phyloP scores from a whole-genome alignment of 306 rosid genomes.

The Malus orientalis region DNA sequence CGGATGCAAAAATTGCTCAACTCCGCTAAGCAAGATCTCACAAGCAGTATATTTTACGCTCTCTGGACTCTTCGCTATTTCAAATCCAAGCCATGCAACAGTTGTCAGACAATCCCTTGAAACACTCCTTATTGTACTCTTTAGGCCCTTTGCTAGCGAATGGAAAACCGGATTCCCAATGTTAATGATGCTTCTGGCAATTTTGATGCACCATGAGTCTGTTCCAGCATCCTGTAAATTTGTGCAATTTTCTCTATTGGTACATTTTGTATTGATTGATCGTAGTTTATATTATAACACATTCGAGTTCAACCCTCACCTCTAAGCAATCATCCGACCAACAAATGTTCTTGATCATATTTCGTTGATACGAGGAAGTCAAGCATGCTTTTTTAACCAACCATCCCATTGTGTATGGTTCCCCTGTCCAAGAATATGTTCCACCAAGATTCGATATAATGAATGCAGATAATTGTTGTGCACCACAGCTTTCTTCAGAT shows the following conservation, averaged over 20 bases:
- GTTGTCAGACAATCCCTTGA: slow-evolving; percentile 56
- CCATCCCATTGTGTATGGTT: slow-evolving; percentile 75
- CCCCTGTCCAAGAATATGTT: slow-evolving; percentile 69
- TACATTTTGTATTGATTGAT: not conserved
- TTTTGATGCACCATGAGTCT: slow-evolving; percentile 65
- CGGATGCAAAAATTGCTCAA: slow-evolving; percentile 66
- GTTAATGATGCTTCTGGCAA: slow-evolving; percentile 42
- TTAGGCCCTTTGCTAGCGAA: slow-evolving; percentile 54
- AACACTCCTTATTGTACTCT: slow-evolving; percentile 47
- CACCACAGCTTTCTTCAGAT: slow-evolving; percentile 44
- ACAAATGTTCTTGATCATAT: slow-evolving; percentile 50
- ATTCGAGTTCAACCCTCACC: slow-evolving; percentile 25
- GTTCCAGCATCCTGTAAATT: slow-evolving; percentile 54
- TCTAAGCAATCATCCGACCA: slow-evolving; percentile 62
- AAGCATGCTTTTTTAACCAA: slow-evolving; percentile 59
- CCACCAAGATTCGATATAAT: slow-evolving; percentile 74
- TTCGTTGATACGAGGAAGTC: slow-evolving; percentile 45
- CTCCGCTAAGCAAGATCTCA: slow-evolving; percentile 54
- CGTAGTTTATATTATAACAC: not conserved
- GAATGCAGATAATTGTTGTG: slow-evolving; percentile 53
- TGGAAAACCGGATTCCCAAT: slow-evolving; percentile 49
- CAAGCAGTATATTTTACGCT: slow-evolving; percentile 46
- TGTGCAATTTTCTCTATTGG: slow-evolving; percentile 17
- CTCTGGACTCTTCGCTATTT: slow-evolving; percentile 48
- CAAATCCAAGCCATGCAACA: slow-evolving; percentile 80